A percentile compares a stretch with the other conserved stretches of the same genome.
Conservation (phyloP, 768 basidiomycete genomes). For the Tylopilus plumbeoviolaceoides region DNA sequence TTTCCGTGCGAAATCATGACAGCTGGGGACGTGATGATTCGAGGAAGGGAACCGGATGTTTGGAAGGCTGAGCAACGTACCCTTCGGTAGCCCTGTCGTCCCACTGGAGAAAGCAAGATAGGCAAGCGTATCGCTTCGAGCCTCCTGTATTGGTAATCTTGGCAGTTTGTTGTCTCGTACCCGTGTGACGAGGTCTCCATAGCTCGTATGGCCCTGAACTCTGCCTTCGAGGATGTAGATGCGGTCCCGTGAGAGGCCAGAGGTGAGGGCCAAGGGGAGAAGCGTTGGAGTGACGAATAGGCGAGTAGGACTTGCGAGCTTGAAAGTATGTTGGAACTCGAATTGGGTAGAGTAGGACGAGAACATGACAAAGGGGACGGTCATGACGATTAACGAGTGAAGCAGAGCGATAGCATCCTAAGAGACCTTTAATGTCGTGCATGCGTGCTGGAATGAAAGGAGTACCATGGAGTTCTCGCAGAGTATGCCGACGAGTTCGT, state of each 20-base stretch:
- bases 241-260: constrained; percentile 34
- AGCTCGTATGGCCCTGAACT: constrained; percentile 37
- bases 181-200: constrained; percentile 41
- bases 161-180: constrained; percentile 37
- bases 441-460: neutral
- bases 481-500: constrained; percentile 65
- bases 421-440: neutral
- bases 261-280: constrained; percentile 40
- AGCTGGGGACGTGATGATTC: constrained; percentile 34
- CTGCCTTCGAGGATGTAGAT: constrained; percentile 50
- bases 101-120: constrained; percentile 77
- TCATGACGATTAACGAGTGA: constrained; percentile 44
- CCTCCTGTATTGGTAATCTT: constrained; percentile 41
- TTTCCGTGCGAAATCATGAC: constrained; percentile 77
- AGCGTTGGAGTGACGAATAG: constrained; percentile 50
- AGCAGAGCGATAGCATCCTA: constrained; percentile 56
- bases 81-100: constrained; percentile 74
- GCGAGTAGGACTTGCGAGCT: constrained; percentile 44
- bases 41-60: neutral
- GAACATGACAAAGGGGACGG: constrained; percentile 51
- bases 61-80: constrained; percentile 26
- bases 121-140: constrained; percentile 51
- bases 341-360: constrained; percentile 53
- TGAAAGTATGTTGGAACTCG: constrained; percentile 51
- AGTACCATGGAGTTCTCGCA: constrained; percentile 64